Evolutionary conservation across 208 protist species (phyloP).

Genomic region (Wallacemonas sp.): DNA sequence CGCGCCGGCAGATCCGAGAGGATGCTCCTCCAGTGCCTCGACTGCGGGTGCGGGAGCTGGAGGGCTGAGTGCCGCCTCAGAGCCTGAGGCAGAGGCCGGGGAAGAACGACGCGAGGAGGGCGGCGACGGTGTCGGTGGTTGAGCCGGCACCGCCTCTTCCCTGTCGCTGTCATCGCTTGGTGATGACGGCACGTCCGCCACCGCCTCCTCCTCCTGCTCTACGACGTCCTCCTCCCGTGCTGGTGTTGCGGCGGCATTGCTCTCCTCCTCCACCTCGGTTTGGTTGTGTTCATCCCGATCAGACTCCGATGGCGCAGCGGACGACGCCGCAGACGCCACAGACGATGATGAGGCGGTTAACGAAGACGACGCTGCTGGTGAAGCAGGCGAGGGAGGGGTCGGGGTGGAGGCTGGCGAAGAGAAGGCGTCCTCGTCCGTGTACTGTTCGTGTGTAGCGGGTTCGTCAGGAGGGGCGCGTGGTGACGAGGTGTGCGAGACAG

Average conservation of each 20-base stretch:
- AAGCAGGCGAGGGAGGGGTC: background rate
- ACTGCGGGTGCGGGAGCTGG: background rate
- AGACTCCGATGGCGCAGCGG: no score
- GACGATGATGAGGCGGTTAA: background rate
- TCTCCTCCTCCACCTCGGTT: background rate
- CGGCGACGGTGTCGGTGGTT: background rate
- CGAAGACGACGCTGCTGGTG: background rate
- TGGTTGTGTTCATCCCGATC: no score
- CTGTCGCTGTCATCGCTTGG: no score
- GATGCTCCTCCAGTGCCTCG: background rate
- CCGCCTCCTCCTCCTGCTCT: background rate
- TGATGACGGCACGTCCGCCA: background rate
- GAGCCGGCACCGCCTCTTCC: background rate
- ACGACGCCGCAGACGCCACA: background rate
- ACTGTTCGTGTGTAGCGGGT: background rate
- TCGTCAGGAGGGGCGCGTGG: background rate
- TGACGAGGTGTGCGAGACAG: no score
- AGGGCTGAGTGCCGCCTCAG: background rate
- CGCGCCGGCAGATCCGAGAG: no score
- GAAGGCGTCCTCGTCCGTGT: background rate
- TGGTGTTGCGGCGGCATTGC: no score
- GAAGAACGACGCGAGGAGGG: no score
- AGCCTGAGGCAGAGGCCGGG: no score
- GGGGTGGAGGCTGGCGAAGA: background rate
- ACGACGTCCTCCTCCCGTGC: background rate